Evolutionary conservation across 495 filamentous ascomycete genomes (phyloP).

Genomic region (Glarea lozoyensis): DNA sequence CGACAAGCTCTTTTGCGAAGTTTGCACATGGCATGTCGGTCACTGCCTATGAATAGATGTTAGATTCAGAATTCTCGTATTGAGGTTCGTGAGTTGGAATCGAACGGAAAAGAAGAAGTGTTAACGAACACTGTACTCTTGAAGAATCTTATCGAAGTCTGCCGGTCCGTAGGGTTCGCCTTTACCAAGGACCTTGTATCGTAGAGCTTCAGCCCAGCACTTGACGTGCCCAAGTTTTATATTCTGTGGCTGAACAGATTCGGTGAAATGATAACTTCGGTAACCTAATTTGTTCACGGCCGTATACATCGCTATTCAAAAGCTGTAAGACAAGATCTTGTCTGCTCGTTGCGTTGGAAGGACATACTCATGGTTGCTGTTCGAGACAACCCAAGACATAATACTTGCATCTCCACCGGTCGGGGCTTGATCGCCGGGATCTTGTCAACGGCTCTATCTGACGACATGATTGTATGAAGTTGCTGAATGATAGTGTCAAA

Average conservation of each 20-base stretch:
- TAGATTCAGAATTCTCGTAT: too few species aligned
- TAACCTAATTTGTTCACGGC: neutral
- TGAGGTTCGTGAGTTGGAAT: too few species aligned
- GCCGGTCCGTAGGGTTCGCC: neutral
- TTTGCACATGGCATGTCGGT: constrained; percentile 23
- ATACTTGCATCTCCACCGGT: neutral
- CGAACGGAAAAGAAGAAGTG: too few species aligned
- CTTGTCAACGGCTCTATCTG: neutral
- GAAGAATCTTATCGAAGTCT: neutral
- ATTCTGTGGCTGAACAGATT: neutral
- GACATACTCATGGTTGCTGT: neutral
- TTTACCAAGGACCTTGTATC: neutral
- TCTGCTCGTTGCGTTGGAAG: neutral
- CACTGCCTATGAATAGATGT: too few species aligned
- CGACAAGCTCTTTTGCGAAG: constrained; percentile 27
- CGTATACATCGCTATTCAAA: neutral
- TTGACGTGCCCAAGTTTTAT: neutral
- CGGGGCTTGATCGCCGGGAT: neutral
- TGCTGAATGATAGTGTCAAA: too few species aligned
- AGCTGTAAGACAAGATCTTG: neutral
- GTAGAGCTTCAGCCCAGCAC: neutral
- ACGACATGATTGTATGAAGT: too few species aligned
- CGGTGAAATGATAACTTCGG: neutral
- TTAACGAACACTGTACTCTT: neutral
- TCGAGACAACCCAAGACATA: neutral